Evolutionary conservation across 1,284 basidiomycete genomes (phyloP).

Genomic region (Cutaneotrichosporon sp.): DNA sequence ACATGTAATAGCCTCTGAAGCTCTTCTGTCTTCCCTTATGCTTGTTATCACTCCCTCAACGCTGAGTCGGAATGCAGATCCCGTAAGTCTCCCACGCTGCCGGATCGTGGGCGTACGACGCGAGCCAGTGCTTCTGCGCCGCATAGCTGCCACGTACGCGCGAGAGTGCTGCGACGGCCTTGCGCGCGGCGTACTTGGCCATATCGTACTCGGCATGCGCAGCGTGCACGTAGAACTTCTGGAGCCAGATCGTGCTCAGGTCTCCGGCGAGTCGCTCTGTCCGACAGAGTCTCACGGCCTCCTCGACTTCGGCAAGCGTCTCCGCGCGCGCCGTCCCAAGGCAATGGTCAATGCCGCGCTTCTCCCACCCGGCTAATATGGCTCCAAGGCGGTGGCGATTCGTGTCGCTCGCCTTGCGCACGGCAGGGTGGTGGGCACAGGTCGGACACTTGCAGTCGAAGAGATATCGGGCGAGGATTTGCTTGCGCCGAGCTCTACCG

Average conservation of each 20-base stretch:
- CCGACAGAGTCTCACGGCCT: background rate
- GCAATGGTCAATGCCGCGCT: background rate
- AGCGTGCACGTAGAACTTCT: constrained; percentile 1
- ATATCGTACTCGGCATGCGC: background rate
- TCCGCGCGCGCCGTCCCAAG: background rate
- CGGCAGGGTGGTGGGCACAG: background rate
- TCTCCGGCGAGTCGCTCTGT: background rate
- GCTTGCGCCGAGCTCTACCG: background rate
- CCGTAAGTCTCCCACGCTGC: background rate
- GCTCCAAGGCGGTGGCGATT: background rate
- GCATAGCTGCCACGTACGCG: background rate
- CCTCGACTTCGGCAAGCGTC: background rate
- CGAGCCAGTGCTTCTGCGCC: background rate
- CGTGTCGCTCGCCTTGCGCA: background rate
- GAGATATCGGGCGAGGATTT: background rate
- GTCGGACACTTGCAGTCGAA: background rate
- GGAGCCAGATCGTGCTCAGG: background rate
- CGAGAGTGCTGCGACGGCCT: background rate
- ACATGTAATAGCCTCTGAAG: too few species aligned
- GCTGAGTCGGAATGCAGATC: background rate
- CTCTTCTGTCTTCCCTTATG: too few species aligned
- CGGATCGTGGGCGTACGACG: background rate
- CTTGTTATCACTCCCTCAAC: too few species aligned
- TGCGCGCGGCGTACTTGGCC: background rate
- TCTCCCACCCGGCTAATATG: background rate